Base-by-base conservation (phyloP, 257 asterid species). In the Henckelia pumila region DNA sequence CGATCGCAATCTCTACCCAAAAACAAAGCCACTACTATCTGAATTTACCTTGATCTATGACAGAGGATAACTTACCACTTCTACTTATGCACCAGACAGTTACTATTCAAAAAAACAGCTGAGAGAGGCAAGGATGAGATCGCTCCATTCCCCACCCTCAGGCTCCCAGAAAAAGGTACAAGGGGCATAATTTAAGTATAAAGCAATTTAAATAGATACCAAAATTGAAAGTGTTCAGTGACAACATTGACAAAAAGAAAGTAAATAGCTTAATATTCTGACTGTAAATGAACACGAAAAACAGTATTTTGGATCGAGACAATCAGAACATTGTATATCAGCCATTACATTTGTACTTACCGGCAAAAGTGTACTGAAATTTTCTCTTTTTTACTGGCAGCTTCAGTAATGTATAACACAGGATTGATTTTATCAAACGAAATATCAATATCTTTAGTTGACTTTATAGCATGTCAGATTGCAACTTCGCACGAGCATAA, bases 401-500 rank as follows among this genome's bases (percentile, higher is more conserved):
- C 84, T 75, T 82, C 82, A 62, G 81, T 79, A 70, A 63, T 79
- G 72, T 77, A 63, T 33, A 64, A 70, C 61, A 74, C 76, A 37
- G 32, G 80, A 77, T 74, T 74, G 56, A 78, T 73, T 69, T 82
- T 79, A 77, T 77, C 85, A 80, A 74, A 70, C 58, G 80, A 78
- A 73, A 79, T 63, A 65, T 37, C 76, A 85, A 76, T 59, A 79
- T 80, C 95, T 86, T 81, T 83, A 78, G 56, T 73, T 78, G 77
- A 73, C 89, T 81, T 74, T 83, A 76, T 66, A 75, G 75, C 76
- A 77, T 71, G 76, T 77, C 83, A 64, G 87, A 74, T 77, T 67
- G 92, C 84, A 84, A 85, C 61, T 73, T 81, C 59, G 81, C 88
- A 77, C 80, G 82, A 76, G 71, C 85, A 72, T 76, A 44, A 67